phyloP scores from a whole-genome alignment of 1,284 basidiomycete genomes.

The Heterobasidion irregulare region DNA sequence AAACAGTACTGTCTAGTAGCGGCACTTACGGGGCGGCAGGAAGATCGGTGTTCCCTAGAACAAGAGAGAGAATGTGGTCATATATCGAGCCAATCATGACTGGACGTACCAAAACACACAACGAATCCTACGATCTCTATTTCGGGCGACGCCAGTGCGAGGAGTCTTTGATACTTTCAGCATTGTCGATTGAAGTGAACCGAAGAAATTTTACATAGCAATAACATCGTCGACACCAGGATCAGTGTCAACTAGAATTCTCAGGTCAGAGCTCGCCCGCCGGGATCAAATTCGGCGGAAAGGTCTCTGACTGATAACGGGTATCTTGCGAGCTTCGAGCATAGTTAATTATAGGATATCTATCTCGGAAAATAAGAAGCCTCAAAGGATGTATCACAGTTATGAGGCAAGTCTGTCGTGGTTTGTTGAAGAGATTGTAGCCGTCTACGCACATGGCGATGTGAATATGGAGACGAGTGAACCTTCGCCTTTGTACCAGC shows the following conservation, averaged over 20 bases:
- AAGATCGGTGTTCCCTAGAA: constrained; percentile 62
- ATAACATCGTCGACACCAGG: constrained; percentile 91
- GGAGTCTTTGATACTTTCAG: constrained; percentile 29
- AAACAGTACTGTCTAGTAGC: not conserved
- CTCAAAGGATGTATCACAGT: too few relatives aligned
- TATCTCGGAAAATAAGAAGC: too few relatives aligned
- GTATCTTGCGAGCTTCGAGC: constrained; percentile 19
- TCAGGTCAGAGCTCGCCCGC: not conserved
- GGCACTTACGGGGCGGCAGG: constrained; percentile 46
- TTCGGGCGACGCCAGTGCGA: constrained; percentile 70
- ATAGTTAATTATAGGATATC: not conserved
- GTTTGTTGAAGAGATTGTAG: too few relatives aligned
- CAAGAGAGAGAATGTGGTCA: not conserved
- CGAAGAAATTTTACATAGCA: constrained; percentile 39
- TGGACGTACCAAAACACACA: constrained; percentile 58
- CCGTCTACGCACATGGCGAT: too few relatives aligned
- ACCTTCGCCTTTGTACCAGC: too few relatives aligned
- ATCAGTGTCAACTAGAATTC: constrained; percentile 63
- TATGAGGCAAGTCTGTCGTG: too few relatives aligned
- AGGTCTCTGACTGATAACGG: constrained; percentile 47
- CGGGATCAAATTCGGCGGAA: not conserved
- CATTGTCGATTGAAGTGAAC: constrained; percentile 11
- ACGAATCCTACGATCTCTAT: constrained; percentile 74
- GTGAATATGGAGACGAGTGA: too few relatives aligned
- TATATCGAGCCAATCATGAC: not conserved